Percentiles rank a stretch among this genome's conserved stretches.
These are phyloP conservation scores for Pseudohalonectria lignicola DNA, from an alignment of 2,329 filamentous ascomycete species.

Conservation along the genomic window DNA sequence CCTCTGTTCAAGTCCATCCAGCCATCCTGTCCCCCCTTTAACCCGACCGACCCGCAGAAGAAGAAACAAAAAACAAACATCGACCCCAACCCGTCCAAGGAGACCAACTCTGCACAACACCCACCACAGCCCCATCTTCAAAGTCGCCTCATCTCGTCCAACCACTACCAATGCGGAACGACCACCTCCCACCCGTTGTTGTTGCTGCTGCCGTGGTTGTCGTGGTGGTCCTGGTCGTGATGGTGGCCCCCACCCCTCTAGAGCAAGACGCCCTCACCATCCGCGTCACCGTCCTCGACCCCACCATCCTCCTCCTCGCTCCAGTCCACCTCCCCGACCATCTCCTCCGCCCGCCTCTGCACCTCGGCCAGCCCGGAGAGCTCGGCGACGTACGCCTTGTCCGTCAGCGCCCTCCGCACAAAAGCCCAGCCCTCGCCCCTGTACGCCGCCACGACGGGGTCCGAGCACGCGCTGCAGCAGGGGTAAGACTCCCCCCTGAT, in stretches of 20 bases:
- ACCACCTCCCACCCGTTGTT: no score
- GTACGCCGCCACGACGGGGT: slow-evolving; percentile 58
- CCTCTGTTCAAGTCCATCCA: no score
- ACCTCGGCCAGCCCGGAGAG: slow-evolving; percentile 65
- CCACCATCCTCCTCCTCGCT: slow-evolving; percentile 44
- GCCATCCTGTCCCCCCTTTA: no score
- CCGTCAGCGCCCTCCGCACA: slow-evolving; percentile 60
- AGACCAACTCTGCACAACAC: no score
- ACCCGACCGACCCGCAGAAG: no score
- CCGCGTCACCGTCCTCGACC: slow-evolving; percentile 27
- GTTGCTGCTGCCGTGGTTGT: no score
- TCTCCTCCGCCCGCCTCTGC: slow-evolving; percentile 44
- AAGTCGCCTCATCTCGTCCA: no score
- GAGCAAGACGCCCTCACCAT: slow-evolving; percentile 44
- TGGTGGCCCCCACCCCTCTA: slow-evolving; percentile 12
- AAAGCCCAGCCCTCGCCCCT: slow-evolving; percentile 62
- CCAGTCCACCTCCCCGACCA: slow-evolving; percentile 46
- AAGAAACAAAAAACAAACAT: no score
- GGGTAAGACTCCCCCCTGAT: slow-evolving; percentile 68
- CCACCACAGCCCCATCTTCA: no score
- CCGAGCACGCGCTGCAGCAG: slow-evolving; percentile 71
- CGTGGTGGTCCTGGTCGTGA: no score
- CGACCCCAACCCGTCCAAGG: no score
- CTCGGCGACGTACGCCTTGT: slow-evolving; percentile 70
- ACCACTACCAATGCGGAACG: no score